Evolutionary conservation across 2,329 filamentous ascomycete genomes (phyloP), one percentile per base, ranked within the genome.

Genomic region (Xenoacremonium recifei): DNA sequence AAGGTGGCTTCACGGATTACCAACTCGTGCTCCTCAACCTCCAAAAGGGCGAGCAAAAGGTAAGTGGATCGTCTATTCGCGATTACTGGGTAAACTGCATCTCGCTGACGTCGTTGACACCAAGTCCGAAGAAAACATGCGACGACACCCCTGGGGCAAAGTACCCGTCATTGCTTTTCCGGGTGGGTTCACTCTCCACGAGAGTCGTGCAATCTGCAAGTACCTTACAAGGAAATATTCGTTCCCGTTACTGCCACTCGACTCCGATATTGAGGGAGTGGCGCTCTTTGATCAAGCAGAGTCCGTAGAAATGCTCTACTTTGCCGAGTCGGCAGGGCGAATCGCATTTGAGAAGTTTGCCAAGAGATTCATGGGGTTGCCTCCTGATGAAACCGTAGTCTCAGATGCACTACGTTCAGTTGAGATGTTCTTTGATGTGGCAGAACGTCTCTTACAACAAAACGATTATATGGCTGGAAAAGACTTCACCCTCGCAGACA

Each of bases 171-270:
- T 73, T 32, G 57, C 53, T 35, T 69, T 65, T 47, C 50, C 67
- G 11, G 58, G 64, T 4, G 67, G 66, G 1, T 71, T 72, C 54
- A 70, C 61, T 37, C 63, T 75, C 40, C 69, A 70, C 50, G 70
- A 74, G 54, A 71, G 67, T 51, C 70, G 69, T 25, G 64, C 67
- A 37, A 73, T 75, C 51, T 71, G 66, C 67, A 68, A 68, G 55
- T 71, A 72, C 53, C 64, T 75, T 43, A 57, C 69, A 10, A 65
- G 19, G 21, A 72, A 70, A 50, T 73, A 72, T 60, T 65, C 58
- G n/a, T 66, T 72, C 44, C 66, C 66, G 37, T 66, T 73, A 38
- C 54, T 73, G 18, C 70, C 70, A 11, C 16, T 56, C 0, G 52
- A 51, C 44, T 62, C 66, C 21, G 65, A 73, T 49, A 6, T 58